Evolutionary conservation across 2,329 filamentous ascomycete species (phyloP), one percentile per base, ranked within the genome.

Genomic region (Emergomyces orientalis): DNA sequence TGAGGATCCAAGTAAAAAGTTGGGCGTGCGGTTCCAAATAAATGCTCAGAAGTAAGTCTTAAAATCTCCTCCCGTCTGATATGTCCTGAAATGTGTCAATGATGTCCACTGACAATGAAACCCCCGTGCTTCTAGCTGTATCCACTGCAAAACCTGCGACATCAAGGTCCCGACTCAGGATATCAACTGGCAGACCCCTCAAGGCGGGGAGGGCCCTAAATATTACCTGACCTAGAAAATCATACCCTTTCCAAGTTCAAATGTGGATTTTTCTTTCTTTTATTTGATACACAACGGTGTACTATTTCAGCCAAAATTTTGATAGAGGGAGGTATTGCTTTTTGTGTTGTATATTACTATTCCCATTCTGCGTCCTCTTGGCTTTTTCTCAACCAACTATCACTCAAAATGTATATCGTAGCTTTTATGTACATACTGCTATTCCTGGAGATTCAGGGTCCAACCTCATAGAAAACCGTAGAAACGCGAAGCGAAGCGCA

Each of bases 81-180:
- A 32, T 41, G 22, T 55, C 11, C 11, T 17, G 14, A 17, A 51
- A 30, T 55, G 61, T 25, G 17, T 60, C 37, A 32, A 47, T 59
- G 34, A 25, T 11, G 54, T 1, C 34, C 56, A n/a, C 56, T 47
- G 19, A 59, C 56, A 30, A 30, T n/a, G 9, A 37, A 30, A 54
- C 19, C 41, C 27, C 47, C 37, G 5, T 45, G 27, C 9, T 57
- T n/a, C 59, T 71, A 96, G 92, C 78, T 99, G 94, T 75, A 96
- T 99, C 67, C 94, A 99, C 78, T 99, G 94, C 83, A 99, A 99
- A 84, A 99, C 94, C 17, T 99, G 94, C 75, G 94, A 99, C 76
- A 99, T 99, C 80, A 99, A 99, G 80, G 93, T 91, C 19, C 94
- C 94, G 8, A 85, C 88, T 66, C 94, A 99, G 79, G 94, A 97